phyloP scores from a whole-genome alignment of 805 yeast genomes.

The Metschnikowia corniflorae region DNA sequence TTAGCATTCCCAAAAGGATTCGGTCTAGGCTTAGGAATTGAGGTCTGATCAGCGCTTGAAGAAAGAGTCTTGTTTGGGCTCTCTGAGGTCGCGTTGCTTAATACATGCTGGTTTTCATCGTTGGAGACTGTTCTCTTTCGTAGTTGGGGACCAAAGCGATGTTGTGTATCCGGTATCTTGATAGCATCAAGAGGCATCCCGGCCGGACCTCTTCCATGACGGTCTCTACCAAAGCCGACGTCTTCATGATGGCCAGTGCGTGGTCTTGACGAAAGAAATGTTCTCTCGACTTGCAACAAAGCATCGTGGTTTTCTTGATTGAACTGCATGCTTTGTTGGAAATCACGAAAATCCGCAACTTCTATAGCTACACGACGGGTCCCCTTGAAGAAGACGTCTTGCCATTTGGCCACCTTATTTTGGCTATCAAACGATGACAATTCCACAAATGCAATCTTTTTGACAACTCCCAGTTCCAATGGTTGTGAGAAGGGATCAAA shows the following conservation, averaged over 20 bases:
- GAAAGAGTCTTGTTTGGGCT: too few relatives aligned
- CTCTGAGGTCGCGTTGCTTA: neutral
- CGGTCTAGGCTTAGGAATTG: slow-evolving; percentile 40
- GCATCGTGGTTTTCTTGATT: slow-evolving; percentile 34
- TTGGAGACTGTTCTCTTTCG: slow-evolving; percentile 5
- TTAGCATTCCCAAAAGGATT: slow-evolving; percentile 84
- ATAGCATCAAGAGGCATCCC: slow-evolving; percentile 16
- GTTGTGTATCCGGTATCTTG: slow-evolving; percentile 5
- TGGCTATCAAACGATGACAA: slow-evolving; percentile 49
- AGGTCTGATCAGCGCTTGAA: too few relatives aligned
- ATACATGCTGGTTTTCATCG: neutral
- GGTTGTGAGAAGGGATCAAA: slow-evolving; percentile 46
- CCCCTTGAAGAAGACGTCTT: slow-evolving; percentile 50
- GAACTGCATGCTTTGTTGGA: slow-evolving; percentile 37
- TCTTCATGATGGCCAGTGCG: slow-evolving; percentile 12
- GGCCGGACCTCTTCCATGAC: slow-evolving; percentile 10
- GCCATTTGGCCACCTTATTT: slow-evolving; percentile 60
- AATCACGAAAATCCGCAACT: slow-evolving; percentile 38
- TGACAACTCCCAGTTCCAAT: slow-evolving; percentile 35
- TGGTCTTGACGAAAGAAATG: slow-evolving; percentile 23
- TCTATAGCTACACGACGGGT: slow-evolving; percentile 37
- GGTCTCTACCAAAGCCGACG: slow-evolving; percentile 5
- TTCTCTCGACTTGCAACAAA: slow-evolving; percentile 30
- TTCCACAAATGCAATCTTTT: slow-evolving; percentile 64
- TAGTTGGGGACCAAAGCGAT: slow-evolving; percentile 8